Conservation (phyloP, 164 flowering plant genomes). For the Cinnamomum micranthum region DNA sequence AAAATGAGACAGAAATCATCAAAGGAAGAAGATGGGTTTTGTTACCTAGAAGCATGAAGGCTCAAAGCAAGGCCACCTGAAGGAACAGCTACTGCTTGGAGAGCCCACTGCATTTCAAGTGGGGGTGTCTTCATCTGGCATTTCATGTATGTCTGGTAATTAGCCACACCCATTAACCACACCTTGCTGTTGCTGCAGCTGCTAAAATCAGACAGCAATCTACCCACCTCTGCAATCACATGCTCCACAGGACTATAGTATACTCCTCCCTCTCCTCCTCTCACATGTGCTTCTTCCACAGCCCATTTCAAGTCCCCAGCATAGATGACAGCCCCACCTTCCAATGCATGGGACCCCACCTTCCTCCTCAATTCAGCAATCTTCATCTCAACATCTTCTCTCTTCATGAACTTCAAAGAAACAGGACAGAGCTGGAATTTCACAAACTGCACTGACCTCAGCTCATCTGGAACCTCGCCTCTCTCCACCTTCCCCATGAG, state of each 20-base stretch:
- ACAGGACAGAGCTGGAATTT: conserved; percentile 51
- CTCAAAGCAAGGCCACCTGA: conserved; percentile 70
- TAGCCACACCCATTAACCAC: conserved; percentile 72
- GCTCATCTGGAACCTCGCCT: conserved; percentile 66
- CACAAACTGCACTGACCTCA: conserved; percentile 50
- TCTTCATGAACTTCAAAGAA: conserved; percentile 63
- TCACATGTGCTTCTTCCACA: conserved; percentile 26
- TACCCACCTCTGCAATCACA: conserved; percentile 55
- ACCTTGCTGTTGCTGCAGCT: conserved; percentile 30
- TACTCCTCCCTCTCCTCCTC: conserved; percentile 15
- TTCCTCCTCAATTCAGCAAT: conserved; percentile 52
- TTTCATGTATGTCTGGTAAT: conserved; percentile 66
- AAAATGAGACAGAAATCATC: not conserved
- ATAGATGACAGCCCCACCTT: conserved; percentile 61
- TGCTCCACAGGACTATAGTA: conserved; percentile 56
- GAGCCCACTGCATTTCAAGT: conserved; percentile 69
- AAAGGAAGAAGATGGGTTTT: not conserved
- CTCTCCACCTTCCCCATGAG: conserved; percentile 54
- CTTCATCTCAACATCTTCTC: conserved; percentile 60
- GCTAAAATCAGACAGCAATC: conserved; percentile 39
- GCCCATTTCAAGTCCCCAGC: conserved; percentile 79
- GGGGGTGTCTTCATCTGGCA: conserved; percentile 74
- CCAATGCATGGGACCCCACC: conserved; percentile 41
- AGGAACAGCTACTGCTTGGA: conserved; percentile 80
- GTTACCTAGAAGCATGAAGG: conserved; percentile 72